Percentiles rank a stretch among this genome's conserved stretches.
phyloP scores from a whole-genome alignment of 345 rosid genomes.

The Populus pruinosa region DNA sequence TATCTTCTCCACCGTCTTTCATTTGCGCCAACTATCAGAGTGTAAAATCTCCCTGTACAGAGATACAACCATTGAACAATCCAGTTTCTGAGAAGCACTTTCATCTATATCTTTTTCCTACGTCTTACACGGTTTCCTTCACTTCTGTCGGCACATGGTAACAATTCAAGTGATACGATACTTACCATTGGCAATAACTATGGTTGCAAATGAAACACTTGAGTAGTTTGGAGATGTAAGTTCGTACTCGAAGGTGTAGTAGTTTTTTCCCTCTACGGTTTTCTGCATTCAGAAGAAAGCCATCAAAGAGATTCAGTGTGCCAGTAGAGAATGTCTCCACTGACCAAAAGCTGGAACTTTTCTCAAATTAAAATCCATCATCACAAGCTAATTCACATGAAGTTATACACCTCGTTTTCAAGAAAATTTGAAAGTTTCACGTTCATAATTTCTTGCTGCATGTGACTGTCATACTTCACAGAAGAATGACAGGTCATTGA shows the following conservation, averaged over 20 bases:
- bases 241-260: slow-evolving; percentile 72
- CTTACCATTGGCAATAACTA: slow-evolving; percentile 38
- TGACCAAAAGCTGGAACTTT: background rate
- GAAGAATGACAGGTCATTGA: background rate
- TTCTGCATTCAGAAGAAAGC: slow-evolving; percentile 41
- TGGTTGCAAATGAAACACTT: slow-evolving; percentile 64
- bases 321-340: background rate
- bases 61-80: background rate
- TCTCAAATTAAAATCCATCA: background rate
- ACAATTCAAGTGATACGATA: background rate
- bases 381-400: background rate
- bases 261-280: slow-evolving; percentile 60
- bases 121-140: background rate
- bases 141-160: background rate
- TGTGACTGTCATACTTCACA: background rate
- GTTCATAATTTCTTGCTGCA: background rate
- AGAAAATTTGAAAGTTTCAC: background rate
- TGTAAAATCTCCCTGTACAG: slow-evolving; percentile 5
- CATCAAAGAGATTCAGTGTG: background rate
- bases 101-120: background rate
- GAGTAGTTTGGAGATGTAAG: slow-evolving; percentile 69
- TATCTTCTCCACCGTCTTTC: slow-evolving; percentile 19
- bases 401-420: background rate
- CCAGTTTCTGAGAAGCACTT: background rate
- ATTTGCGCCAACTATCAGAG: slow-evolving; percentile 21